phyloP scores from a whole-genome alignment of 140 eudicot species.

The Oenanthe javanica region DNA sequence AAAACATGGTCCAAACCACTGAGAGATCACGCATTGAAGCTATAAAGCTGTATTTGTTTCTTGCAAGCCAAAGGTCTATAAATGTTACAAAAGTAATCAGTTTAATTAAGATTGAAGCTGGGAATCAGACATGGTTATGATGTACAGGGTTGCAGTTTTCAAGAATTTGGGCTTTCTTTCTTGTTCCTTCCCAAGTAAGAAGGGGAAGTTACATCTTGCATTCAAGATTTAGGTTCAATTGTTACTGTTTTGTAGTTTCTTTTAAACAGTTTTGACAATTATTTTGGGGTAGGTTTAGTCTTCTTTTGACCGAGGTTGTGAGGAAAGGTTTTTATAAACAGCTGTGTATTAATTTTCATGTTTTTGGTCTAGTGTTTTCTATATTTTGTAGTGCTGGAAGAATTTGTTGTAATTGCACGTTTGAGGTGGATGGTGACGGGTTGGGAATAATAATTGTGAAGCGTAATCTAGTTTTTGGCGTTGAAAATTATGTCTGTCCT shows the following conservation, averaged over 20 bases:
- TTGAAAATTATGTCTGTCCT: too few species aligned
- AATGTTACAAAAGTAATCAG: background rate
- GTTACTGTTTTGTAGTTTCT: background rate
- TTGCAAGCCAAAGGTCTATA: conserved; percentile 5
- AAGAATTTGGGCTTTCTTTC: background rate
- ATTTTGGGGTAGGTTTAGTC: background rate
- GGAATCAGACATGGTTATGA: background rate
- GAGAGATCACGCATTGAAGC: conserved; percentile 3
- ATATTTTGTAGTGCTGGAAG: background rate
- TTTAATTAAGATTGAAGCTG: background rate
- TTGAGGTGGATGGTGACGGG: background rate
- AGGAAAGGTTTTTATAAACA: background rate
- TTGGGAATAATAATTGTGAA: conserved; percentile 6
- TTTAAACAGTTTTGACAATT: background rate
- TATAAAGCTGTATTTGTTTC: conserved; percentile 14
- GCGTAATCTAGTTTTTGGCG: background rate
- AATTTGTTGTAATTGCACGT: background rate
- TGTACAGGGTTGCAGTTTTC: conserved; percentile 18
- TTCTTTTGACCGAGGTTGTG: background rate
- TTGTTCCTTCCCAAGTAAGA: background rate
- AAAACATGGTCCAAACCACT: background rate
- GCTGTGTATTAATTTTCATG: background rate
- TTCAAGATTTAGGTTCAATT: background rate
- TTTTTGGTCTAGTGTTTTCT: background rate
- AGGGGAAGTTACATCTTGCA: background rate